Evolutionary conservation across 169 alveolate genomes (phyloP).

Genomic region (Theileria luwenshuni): DNA sequence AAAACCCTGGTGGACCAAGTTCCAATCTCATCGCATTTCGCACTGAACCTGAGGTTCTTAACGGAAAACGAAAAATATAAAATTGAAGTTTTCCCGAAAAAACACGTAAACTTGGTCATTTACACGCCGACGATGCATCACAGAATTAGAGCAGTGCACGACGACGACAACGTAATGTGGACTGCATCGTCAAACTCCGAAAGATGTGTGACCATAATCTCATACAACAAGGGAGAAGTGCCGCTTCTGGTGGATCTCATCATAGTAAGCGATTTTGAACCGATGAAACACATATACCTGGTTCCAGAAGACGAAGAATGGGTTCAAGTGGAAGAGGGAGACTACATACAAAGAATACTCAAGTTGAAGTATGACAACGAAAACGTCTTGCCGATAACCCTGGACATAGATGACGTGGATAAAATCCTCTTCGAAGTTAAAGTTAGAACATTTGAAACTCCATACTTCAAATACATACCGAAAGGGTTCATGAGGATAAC

Average conservation of each 20-base stretch:
- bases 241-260: neutral
- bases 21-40: neutral
- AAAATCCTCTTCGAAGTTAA: neutral
- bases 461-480: conserved; percentile 9
- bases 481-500: neutral
- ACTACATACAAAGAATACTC: neutral
- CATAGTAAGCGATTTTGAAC: neutral
- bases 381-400: neutral
- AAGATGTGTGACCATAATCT: neutral
- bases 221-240: neutral
- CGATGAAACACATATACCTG: neutral
- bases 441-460: neutral
- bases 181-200: neutral
- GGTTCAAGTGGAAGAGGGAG: neutral
- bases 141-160: neutral
- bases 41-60: conserved; percentile 3
- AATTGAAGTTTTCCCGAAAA: neutral
- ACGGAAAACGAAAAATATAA: conserved; percentile 1
- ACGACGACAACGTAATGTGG: neutral
- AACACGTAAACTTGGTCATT: neutral
- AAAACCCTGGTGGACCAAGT: neutral
- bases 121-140: conserved; percentile 6
- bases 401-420: neutral
- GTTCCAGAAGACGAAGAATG: neutral
- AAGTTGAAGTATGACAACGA: neutral